A percentile compares a stretch with the other conserved stretches of the same genome.
Conservation (phyloP, 805 yeast species). For the Monosporozyma servazzii region DNA sequence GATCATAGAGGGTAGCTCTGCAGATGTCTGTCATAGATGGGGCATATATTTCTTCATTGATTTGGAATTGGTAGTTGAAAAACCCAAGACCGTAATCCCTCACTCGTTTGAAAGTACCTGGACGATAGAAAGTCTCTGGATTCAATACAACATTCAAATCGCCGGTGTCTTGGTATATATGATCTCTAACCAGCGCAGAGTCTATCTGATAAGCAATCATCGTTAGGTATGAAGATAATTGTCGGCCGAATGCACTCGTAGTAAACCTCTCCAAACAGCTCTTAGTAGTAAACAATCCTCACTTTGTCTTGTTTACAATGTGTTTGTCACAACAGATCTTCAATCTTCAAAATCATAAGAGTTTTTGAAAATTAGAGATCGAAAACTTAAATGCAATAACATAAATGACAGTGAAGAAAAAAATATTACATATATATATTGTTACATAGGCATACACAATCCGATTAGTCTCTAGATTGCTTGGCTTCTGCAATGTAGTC, state of each 20-base stretch:
- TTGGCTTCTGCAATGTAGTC: conserved; percentile 2
- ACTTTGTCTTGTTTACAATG: too few relatives aligned
- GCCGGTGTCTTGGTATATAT: conserved; percentile 28
- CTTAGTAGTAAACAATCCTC: too few relatives aligned
- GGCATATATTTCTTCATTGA: conserved; percentile 18
- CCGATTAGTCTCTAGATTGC: conserved; percentile 1
- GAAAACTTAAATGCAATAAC: too few relatives aligned
- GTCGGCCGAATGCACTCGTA: too few relatives aligned
- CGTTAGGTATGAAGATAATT: neutral
- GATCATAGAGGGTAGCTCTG: conserved; percentile 19
- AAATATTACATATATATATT: neutral
- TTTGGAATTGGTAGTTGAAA: conserved; percentile 24
- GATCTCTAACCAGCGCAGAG: conserved; percentile 31
- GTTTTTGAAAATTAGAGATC: too few relatives aligned
- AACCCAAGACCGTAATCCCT: conserved; percentile 28
- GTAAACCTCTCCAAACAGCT: too few relatives aligned
- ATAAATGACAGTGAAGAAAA: too few relatives aligned
- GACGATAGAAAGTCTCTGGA: conserved; percentile 21
- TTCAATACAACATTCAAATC: conserved; percentile 23
- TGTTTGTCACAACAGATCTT: too few relatives aligned
- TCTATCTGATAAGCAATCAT: conserved; percentile 33
- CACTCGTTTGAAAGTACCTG: conserved; percentile 27
- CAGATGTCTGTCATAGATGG: conserved; percentile 12
- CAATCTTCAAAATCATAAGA: too few relatives aligned
- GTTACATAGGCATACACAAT: neutral